These are phyloP conservation scores for Yarrowia sp. DNA, from an alignment of 805 yeast species.

Conservation along the genomic window DNA sequence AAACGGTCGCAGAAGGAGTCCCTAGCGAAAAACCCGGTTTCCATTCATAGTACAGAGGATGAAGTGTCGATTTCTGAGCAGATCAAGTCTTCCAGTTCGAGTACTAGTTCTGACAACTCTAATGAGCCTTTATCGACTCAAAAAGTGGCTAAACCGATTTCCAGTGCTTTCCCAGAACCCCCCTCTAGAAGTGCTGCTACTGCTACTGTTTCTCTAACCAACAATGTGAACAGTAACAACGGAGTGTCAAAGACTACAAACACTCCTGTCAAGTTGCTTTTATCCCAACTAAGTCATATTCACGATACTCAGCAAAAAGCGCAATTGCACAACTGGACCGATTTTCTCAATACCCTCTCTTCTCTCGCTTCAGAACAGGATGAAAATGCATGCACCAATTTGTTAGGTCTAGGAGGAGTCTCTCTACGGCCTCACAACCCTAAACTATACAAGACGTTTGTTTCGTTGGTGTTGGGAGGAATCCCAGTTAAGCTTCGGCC, in stretches of 20 bases:
- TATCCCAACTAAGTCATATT: conserved; percentile 44
- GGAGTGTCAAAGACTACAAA: not conserved
- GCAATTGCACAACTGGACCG: conserved; percentile 48
- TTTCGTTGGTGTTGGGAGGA: conserved; percentile 46
- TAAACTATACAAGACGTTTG: conserved; percentile 20
- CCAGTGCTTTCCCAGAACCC: not conserved
- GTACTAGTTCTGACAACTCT: not conserved
- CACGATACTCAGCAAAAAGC: conserved; percentile 47
- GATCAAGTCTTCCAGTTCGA: not conserved
- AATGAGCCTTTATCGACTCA: no score
- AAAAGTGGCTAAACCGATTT: not conserved
- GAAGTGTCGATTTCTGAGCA: not conserved
- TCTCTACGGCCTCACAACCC: conserved; percentile 1
- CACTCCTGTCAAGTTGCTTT: conserved; percentile 35
- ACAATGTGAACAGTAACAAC: not conserved
- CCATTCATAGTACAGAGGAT: not conserved
- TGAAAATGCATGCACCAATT: conserved; percentile 34
- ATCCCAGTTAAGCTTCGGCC: conserved; percentile 51
- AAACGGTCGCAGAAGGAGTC: not conserved
- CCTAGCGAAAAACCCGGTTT: not conserved
- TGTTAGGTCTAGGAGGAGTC: conserved; percentile 44
- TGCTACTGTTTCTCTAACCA: conserved; percentile 1
- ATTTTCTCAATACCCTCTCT: conserved; percentile 42
- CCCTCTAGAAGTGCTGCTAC: conserved; percentile 5
- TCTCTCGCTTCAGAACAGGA: conserved; percentile 5